Base-by-base conservation (phyloP, 805 yeast genomes). In the Yamadazyma sp. region DNA sequence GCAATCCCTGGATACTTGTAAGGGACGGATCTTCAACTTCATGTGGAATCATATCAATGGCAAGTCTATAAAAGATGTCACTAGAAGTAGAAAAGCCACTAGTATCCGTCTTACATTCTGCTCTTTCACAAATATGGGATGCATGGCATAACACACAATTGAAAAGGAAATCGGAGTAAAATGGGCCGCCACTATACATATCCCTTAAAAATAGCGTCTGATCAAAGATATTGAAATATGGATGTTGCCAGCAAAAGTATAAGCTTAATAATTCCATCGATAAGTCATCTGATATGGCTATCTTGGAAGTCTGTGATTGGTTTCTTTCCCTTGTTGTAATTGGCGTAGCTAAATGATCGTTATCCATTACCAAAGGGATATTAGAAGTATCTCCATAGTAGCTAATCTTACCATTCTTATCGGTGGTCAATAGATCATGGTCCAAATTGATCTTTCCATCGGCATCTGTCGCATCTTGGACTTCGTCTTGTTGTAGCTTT, bases 221-320 rank as follows among this genome's bases (percentile, higher is more conserved):
- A 22, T 42, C 43, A 20, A 42, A 30, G 8, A 42, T 32, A 13
- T 30, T 35, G 24, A 35, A 42, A 19, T 38, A 42, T 28, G 41
- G 17, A 24, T 38, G 46, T 26, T 42, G 46, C 46, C 46, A 42
- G 24, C 43, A 38, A 25, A 35, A 42, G 18, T 42, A 42, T 13
- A 38, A 29, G 26, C 35, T 33, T 9, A 42, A 25, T 21, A 42
- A 25, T 15, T 36, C 40, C 20, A 32, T 28, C 32, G 32, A 13
- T 13, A 28, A 15, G 21, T 28, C 32, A 28, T 25, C 26, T 17
- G 21, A 28, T 13, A 16, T 16, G 10, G 29, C 22, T 16, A 18
- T n/a, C 24, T 13, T 26, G 16, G 16, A 23, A 21, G 19, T n/a
- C n/a, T n/a, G n/a, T n/a, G n/a, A n/a, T n/a, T n/a, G n/a, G n/a